Conservation (phyloP, 257 asterid species). For the Capsicum chinense region DNA sequence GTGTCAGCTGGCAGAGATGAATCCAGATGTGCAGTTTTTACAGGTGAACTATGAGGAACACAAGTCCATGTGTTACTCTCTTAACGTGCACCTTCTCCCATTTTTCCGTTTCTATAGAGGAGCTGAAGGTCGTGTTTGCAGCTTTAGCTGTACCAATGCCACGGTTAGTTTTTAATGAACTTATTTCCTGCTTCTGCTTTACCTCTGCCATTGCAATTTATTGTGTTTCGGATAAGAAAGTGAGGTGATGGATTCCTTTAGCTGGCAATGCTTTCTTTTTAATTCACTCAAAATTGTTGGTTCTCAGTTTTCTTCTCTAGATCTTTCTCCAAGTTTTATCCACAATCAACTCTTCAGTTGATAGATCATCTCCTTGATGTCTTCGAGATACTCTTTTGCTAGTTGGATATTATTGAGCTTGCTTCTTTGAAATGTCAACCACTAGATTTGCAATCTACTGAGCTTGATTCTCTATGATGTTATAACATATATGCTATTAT, state of each 20-base stretch:
- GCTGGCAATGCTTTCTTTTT: background rate
- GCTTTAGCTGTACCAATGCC: constrained; percentile 58
- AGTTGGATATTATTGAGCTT: background rate
- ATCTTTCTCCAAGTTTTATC: background rate
- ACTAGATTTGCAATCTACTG: background rate
- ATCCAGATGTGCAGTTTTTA: constrained; percentile 49
- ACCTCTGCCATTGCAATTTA: background rate
- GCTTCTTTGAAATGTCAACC: background rate
- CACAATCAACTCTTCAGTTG: background rate
- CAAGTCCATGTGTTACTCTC: constrained; percentile 49
- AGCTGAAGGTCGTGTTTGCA: constrained; percentile 50
- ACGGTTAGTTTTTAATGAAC: constrained; percentile 40
- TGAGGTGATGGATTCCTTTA: background rate
- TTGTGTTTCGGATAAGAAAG: background rate
- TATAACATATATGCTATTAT: background rate
- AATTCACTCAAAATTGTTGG: background rate
- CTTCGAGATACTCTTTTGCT: background rate
- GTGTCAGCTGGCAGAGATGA: constrained; percentile 53
- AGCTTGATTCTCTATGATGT: background rate
- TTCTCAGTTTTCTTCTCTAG: background rate
- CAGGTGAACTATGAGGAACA: constrained; percentile 52
- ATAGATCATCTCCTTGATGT: background rate
- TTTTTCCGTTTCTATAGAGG: constrained; percentile 57
- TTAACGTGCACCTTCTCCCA: constrained; percentile 52
- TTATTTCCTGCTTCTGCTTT: background rate